phyloP scores from a whole-genome alignment of 148 eudicot genomes.

The Silene uniflora region DNA sequence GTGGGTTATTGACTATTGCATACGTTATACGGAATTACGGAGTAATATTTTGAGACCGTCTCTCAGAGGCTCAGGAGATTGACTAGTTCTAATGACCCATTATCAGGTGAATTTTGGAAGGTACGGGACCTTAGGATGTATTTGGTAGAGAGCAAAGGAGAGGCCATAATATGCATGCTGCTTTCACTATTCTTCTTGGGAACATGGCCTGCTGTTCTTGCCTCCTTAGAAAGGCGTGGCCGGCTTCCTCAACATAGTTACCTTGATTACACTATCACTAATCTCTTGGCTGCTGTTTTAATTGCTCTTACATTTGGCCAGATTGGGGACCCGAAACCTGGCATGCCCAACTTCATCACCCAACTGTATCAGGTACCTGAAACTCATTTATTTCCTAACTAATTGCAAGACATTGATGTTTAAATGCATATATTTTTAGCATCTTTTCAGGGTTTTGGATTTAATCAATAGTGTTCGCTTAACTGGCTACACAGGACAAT shows the following conservation, averaged over 20 bases:
- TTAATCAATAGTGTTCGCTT: too few species aligned
- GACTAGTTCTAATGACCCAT: not conserved
- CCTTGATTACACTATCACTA: constrained; percentile 82
- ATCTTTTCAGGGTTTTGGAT: not conserved
- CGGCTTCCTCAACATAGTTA: constrained; percentile 93
- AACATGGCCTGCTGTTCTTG: constrained; percentile 86
- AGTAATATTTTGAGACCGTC: not conserved
- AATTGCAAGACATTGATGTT: not conserved
- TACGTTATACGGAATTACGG: too few species aligned
- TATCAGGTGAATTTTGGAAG: not conserved
- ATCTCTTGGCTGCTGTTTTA: constrained; percentile 70
- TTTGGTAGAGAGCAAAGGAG: constrained; percentile 72
- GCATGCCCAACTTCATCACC: constrained; percentile 58
- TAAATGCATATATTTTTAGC: not conserved
- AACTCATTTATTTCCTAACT: not conserved
- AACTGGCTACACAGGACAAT: constrained; percentile 50
- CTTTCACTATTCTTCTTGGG: constrained; percentile 69
- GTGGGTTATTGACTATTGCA: too few species aligned
- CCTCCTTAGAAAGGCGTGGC: constrained; percentile 74
- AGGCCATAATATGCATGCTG: constrained; percentile 75
- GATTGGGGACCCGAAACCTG: constrained; percentile 48
- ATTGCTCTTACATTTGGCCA: constrained; percentile 83
- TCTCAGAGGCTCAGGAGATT: too few species aligned
- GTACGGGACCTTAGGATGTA: constrained; percentile 41
- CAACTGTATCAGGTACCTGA: constrained; percentile 67